phyloP scores from a whole-genome alignment of 2,329 filamentous ascomycete species.

The Rutstroemia sydowiana region DNA sequence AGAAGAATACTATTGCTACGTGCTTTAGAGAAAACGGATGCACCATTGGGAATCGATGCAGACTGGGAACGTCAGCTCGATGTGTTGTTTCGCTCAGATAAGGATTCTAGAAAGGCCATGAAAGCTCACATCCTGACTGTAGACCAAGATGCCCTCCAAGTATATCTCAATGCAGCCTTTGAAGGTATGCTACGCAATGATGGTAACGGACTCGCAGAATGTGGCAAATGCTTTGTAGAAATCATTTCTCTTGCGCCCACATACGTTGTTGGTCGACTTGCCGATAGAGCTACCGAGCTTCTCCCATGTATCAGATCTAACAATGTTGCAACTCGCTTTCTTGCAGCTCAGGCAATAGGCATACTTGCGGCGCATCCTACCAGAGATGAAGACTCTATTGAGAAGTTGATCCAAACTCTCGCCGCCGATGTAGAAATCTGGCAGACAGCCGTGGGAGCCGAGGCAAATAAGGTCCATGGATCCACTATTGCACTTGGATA shows the following conservation, averaged over 20 bases:
- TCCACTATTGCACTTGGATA: slow-evolving; percentile 51
- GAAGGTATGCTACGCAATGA: slow-evolving; percentile 45
- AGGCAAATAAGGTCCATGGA: slow-evolving; percentile 52
- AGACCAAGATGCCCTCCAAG: slow-evolving; percentile 34
- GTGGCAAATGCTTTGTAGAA: slow-evolving; percentile 46
- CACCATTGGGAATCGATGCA: slow-evolving; percentile 49
- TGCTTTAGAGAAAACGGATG: slow-evolving; percentile 33
- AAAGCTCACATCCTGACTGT: slow-evolving; percentile 42
- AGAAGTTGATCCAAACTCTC: slow-evolving; percentile 38
- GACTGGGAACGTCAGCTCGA: slow-evolving; percentile 83
- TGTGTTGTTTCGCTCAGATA: slow-evolving; percentile 62
- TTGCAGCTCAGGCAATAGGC: slow-evolving; percentile 65
- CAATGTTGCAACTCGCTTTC: slow-evolving; percentile 56
- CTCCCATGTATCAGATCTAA: slow-evolving; percentile 61
- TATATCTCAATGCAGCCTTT: slow-evolving; percentile 48
- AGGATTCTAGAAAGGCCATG: slow-evolving; percentile 53
- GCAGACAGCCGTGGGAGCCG: slow-evolving; percentile 48
- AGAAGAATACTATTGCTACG: slow-evolving; percentile 52
- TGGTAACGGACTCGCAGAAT: slow-evolving; percentile 36
- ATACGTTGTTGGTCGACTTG: slow-evolving; percentile 42
- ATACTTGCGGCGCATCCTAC: slow-evolving; percentile 63
- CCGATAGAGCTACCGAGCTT: slow-evolving; percentile 44
- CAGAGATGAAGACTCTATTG: slow-evolving; percentile 36
- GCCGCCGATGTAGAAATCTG: slow-evolving; percentile 42
- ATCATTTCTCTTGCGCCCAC: slow-evolving; percentile 46